Evolutionary conservation across 345 rosid genomes (phyloP).

Genomic region (Arabidopsis thaliana): TAIR10.1 NC_003070.9:17225501-17226000

Average conservation of each 20-base stretch:
- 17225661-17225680: conserved; percentile 43
- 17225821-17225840: conserved; percentile 93
- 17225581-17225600: conserved; percentile 55
- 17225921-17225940: conserved; percentile 35
- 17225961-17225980: conserved; percentile 45
- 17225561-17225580: conserved; percentile 53
- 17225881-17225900: conserved; percentile 47
- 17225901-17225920: conserved; percentile 36
- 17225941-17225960: conserved; percentile 7
- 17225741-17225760: conserved; percentile 76
- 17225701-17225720: conserved; percentile 54
- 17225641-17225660: conserved; percentile 73
- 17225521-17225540: conserved; percentile 59
- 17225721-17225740: conserved; percentile 80
- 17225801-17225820: conserved; percentile 88
- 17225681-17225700: neutral
- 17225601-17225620: conserved; percentile 56
- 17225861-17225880: conserved; percentile 55
- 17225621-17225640: conserved; percentile 64
- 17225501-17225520: conserved; percentile 82
- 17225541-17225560: conserved; percentile 54
- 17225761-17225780: conserved; percentile 83
- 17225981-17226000: conserved; percentile 45
- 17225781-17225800: conserved; percentile 91
- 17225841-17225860: conserved; percentile 65